Conservation (phyloP, 2,329 filamentous ascomycete genomes). For the Hypoxylon sp. region DNA sequence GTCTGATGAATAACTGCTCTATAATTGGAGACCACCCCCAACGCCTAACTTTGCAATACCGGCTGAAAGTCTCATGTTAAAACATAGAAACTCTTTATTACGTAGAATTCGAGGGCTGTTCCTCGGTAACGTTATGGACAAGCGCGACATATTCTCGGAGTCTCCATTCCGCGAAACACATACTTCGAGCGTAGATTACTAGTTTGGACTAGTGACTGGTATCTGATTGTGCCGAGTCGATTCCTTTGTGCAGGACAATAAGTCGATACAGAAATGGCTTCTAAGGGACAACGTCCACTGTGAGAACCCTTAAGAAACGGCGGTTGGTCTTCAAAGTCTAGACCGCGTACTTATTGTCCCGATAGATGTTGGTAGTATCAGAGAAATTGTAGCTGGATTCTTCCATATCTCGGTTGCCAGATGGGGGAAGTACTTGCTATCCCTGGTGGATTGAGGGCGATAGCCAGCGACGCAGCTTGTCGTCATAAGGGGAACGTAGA, state of each 20-base stretch:
- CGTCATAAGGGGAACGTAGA: conserved; percentile 34
- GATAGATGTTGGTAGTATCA: conserved; percentile 30
- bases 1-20: conserved; percentile 17
- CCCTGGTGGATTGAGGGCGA: conserved; percentile 32
- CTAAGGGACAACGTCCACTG: conserved; percentile 7
- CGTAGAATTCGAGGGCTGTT: conserved; percentile 1
- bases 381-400: conserved; percentile 37
- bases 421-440: conserved; percentile 18
- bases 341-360: conserved; percentile 28
- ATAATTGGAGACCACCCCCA: conserved; percentile 21
- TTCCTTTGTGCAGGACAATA: conserved; percentile 5
- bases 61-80: conserved; percentile 28
- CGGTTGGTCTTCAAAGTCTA: conserved; percentile 24
- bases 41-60: conserved; percentile 15
- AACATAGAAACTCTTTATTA: conserved; percentile 13
- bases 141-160: conserved; percentile 27
- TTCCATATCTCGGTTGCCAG: conserved; percentile 34
- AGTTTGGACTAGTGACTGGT: conserved; percentile 4
- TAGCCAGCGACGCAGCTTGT: conserved; percentile 22
- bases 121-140: conserved; percentile 12
- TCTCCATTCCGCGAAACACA: conserved; percentile 26
- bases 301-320: conserved; percentile 11
- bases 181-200: conserved; percentile 8
- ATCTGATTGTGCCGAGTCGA: conserved; percentile 10
- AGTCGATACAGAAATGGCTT: conserved; percentile 14